Evolutionary conservation across 495 filamentous ascomycete genomes (phyloP), one percentile per base, ranked within the genome.

Genomic region (Hypomontagnella submonticulosa): DNA sequence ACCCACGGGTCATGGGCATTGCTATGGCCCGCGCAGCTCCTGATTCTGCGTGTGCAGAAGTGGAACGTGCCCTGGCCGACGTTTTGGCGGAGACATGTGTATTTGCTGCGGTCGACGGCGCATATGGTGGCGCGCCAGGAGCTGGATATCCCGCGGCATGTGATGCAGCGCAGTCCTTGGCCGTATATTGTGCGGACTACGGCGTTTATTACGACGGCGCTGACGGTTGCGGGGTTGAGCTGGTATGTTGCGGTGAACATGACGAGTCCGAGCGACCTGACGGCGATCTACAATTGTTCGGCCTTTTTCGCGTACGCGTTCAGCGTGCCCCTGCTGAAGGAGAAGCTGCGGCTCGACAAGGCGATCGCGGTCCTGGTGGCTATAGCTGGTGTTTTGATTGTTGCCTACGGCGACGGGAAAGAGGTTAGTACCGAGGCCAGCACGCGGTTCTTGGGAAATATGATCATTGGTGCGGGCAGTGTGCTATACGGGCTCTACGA

Each of bases 271-370:
- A 90, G 88, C 66, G 95, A 99, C 71, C 79, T 99, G 54, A 99
- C 95, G 0, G 95, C 95, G 19, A 99, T 99, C 72, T 99, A 98
- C 83, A 99, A 99, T 76, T 99, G 95, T 82, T 96, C 91, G 48
- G 93, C 95, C 46, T 99, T 99, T 78, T 99, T 97, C 76, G 95
- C 95, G 30, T 99, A 99, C 73, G 94, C 88, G 8, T 99, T 99
- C 71, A 92, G 90, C 43, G 91, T 99, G 18, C 92, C 92, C 0
- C 73, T 99, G 10, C 81, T 99, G 0, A 88, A 92, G 23, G 95
- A 99, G 75, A 89, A 88, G 71, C 70, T 96, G 9, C 87, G 90
- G 3, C 73, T 86, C 18, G 90, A 90, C 73, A 99, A 97, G 78
- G 85, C 91, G 20, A 73, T 93, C 34, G 88, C 94, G 1, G 95